Percentiles rank a stretch among this genome's conserved stretches.
phyloP scores from a whole-genome alignment of 2,329 filamentous ascomycete species.

The Microsporum audouinii region DNA sequence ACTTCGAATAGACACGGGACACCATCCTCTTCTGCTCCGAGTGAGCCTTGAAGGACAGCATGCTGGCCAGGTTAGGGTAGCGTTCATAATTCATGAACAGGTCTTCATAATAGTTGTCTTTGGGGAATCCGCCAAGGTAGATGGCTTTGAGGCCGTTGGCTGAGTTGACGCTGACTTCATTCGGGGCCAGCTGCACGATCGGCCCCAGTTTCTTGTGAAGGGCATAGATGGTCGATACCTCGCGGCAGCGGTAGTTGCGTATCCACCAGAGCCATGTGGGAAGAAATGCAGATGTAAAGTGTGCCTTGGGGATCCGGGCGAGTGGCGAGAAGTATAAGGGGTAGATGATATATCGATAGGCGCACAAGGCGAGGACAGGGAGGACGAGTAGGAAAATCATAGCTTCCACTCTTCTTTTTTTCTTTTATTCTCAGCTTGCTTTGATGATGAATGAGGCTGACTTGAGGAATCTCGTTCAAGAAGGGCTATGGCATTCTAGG shows the following conservation, averaged over 20 bases:
- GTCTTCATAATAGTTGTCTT: constrained; percentile 52
- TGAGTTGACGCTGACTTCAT: constrained; percentile 54
- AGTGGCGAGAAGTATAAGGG: constrained; percentile 51
- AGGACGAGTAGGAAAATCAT: not conserved
- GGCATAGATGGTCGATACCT: constrained; percentile 48
- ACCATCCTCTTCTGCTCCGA: constrained; percentile 60
- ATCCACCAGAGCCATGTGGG: constrained; percentile 56
- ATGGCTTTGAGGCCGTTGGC: constrained; percentile 46
- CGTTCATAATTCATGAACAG: constrained; percentile 52
- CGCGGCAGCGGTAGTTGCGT: constrained; percentile 41
- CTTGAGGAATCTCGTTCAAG: not conserved
- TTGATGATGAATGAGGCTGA: not conserved
- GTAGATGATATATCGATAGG: constrained; percentile 31
- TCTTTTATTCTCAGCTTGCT: not conserved
- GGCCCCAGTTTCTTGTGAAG: constrained; percentile 46
- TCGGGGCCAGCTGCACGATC: constrained; percentile 49
- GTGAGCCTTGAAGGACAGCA: constrained; percentile 46
- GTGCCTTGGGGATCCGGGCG: constrained; percentile 53
- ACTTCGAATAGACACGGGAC: constrained; percentile 65
- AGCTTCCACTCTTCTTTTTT: not conserved
- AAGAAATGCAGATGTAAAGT: constrained; percentile 54
- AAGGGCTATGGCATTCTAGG: not conserved
- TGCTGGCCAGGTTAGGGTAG: constrained; percentile 56
- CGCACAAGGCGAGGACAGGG: not conserved
- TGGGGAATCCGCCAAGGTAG: constrained; percentile 59